Base-by-base conservation (phyloP, 345 rosid species). In the Hibiscus trionum region DNA sequence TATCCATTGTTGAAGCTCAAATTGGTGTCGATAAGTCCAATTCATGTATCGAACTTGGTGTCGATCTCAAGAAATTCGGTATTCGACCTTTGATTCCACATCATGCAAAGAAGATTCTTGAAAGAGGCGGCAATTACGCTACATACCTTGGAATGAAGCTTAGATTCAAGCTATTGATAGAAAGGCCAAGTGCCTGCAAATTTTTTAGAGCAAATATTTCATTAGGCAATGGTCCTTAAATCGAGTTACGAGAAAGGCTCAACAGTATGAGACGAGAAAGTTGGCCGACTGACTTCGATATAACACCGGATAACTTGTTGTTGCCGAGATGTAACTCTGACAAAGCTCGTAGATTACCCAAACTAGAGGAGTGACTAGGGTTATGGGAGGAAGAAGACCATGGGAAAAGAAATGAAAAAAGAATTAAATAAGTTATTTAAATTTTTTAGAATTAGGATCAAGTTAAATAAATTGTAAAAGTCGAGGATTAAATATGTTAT, bases 1-100 rank as follows among this genome's bases (percentile, higher is more conserved):
- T n/a, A n/a, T n/a, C n/a, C n/a, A n/a, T 2, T 26, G 27, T 26
- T 26, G 27, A 26, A 26, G 27, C 27, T 26, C 27, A 26, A 26
- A 26, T 26, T 26, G 27, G 27, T 2, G 11, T 76, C 19, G 91
- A 85, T 3, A 87, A 75, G 74, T 87, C 88, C 67, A 85, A 79
- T 70, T 83, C 87, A 72, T 79, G 88, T 42, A 82, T 35, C 2
- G 84, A 78, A 79, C 88, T 85, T 10, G 87, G 80, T 61, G 80
- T 80, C 42, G 68, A 71, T 21, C 56, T 69, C 75, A 85, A 66
- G 62, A 78, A 72, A 9, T 78, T 81, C 26, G 88, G 88, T 71
- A 82, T 61, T 73, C 73, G 56, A 1, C 91, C 88, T 46, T 19
- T 73, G 44, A 85, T 80, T 69, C 87, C 87, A 70, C 87, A 77